These are phyloP conservation scores for Entrophospora sp. DNA, from an alignment of 192 early-diverging fungal genomes.

Conservation along the genomic window DNA sequence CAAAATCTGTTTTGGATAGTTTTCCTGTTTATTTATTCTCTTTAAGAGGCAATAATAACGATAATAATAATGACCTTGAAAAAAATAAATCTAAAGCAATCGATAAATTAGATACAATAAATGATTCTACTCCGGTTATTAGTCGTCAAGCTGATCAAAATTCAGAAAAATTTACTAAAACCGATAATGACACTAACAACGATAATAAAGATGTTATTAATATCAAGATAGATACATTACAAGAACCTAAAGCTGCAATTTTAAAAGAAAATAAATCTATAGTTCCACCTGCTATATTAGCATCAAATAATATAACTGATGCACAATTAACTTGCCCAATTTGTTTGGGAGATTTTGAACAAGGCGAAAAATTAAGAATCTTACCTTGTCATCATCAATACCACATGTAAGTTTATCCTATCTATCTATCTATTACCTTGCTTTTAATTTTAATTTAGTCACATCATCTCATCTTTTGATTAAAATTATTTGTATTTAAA, in stretches of 20 bases:
- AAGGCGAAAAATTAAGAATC: constrained; percentile 12
- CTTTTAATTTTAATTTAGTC: background rate
- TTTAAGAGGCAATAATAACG: background rate
- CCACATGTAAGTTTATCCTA: constrained; percentile 2
- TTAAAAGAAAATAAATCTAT: background rate
- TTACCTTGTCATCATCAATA: constrained; percentile 20
- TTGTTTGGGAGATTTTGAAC: constrained; percentile 20
- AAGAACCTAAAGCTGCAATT: background rate
- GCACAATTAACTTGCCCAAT: constrained; percentile 20
- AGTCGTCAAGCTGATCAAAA: background rate
- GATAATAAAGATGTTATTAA: background rate
- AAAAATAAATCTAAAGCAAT: background rate
- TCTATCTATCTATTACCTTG: background rate
- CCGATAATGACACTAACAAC: background rate
- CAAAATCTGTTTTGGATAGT: constrained; percentile 14
- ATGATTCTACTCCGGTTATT: background rate
- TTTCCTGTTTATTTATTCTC: constrained; percentile 17
- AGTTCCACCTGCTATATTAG: background rate
- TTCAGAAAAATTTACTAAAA: background rate
- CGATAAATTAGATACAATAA: background rate
- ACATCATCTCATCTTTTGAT: background rate
- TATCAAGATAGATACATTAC: background rate
- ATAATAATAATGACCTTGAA: background rate
- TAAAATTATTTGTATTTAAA: background rate
- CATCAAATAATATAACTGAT: background rate